Evolutionary conservation across 345 rosid genomes (phyloP), one percentile per base, ranked within the genome.

Genomic region (Cardamine resedifolia): DNA sequence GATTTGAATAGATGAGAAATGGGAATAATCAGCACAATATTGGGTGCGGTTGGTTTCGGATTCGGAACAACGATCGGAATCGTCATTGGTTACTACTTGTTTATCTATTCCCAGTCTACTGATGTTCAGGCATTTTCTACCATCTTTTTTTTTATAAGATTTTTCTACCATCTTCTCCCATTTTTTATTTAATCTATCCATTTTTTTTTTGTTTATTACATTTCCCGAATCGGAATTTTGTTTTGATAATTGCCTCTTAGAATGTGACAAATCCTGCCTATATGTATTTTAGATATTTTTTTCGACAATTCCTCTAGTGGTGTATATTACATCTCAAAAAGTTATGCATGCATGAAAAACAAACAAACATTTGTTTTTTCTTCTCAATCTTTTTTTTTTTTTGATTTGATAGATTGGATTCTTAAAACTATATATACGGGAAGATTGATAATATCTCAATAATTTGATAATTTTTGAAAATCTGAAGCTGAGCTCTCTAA

Each of bases 21-120:
- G 96, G 92, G 96, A 60, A 10, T 90, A n/a, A 18, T 89, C 33
- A 83, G 96, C 64, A 71, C 82, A 45, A 44, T 94, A 51, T 71
- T 89, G 70, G 91, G 92, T 41, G 68, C 83, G 58, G 60, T 69
- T 63, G 97, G 98, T 50, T 89, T 91, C 38, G 97, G 97, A 15
- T 51, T 91, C 36, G 98, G 97, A 64, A 88, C 91, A 58, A 84
- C 93, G 23, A 51, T 86, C 48, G 98, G 96, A 23, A 41, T 89
- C 63, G 69, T 83, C 33, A 72, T 85, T 49, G 98, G 98, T 30
- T 89, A 91, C 79, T 89, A 72, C 80, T 50, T 89, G 87, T 94
- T 94, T 79, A 81, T 94, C 76, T 83, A 78, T 85, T 53, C 48
- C 57, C 90, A 84, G 73, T 83, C 98, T 11, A 77, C 86, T 74